Evolutionary conservation across 2,329 filamentous ascomycete genomes (phyloP), one percentile per base, ranked within the genome.

Genomic region (Botryotinia narcissicola): DNA sequence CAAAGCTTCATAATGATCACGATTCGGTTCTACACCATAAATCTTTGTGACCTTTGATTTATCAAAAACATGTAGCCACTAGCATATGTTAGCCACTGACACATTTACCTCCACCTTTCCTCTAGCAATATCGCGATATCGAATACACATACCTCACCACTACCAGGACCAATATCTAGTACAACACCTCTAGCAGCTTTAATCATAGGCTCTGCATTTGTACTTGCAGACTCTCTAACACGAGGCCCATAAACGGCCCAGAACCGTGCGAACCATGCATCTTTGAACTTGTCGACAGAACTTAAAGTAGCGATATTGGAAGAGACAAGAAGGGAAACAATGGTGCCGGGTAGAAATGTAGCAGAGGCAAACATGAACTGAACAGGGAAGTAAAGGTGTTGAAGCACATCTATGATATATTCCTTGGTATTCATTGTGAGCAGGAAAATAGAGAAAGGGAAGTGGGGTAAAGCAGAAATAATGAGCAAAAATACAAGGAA

Each of bases 21-120:
- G 72, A 79, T 91, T 92, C 4, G 90, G 90, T 81, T 92, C 90
- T 7, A 92, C 85, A 72, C 90, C 90, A 77, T 88, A 91, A 61
- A 92, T 82, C 75, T 80, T 83, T 3, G 78, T 82, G 64, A 83
- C 51, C 59, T 60, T 68, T 32, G 70, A 72, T 63, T 57, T 76
- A 73, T 37, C 71, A 42, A 73, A 73, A 32, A 70, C 57, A 44
- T 61, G 67, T 37, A 73, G 59, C 67, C 48, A 72, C 70, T 73
- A 69, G 42, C 77, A 73, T 73, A 90, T 40, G 88, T 83, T 6
- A 88, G 85, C 89, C 89, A 91, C 80, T 14, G 22, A 37, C 0
- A 54, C 6, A 29, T 20, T 59, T 5, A 35, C 4, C 25, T 10
- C 16, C 4, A 12, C 35, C 16, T 8, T 82, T 3, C 77, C 82